These are phyloP conservation scores for Collariella sp. DNA, from an alignment of 495 filamentous ascomycete species.

Conservation along the genomic window DNA sequence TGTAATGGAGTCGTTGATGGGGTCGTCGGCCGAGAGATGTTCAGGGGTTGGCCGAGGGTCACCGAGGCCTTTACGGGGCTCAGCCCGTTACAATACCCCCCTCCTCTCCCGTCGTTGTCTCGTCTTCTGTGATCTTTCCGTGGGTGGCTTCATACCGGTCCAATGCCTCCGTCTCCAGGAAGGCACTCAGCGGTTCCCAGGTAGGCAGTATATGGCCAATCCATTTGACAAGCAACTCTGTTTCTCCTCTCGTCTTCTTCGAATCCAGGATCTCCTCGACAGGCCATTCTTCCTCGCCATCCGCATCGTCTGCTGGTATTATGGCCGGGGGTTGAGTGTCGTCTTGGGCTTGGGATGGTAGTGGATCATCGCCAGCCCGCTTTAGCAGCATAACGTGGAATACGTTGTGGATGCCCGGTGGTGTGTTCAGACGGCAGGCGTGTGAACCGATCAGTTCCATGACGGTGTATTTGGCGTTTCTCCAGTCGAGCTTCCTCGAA, in stretches of 20 bases:
- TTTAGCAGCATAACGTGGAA: not conserved
- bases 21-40: too few relatives aligned
- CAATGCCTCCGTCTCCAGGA: too few relatives aligned
- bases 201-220: too few relatives aligned
- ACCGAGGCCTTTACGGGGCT: not conserved
- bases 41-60: not conserved
- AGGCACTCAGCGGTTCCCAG: too few relatives aligned
- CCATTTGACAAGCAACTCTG: not conserved
- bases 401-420: not conserved
- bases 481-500: not conserved
- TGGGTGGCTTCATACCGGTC: too few relatives aligned
- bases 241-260: not conserved
- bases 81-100: not conserved
- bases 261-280: conserved; percentile 1
- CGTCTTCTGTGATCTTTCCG: not conserved
- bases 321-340: not conserved
- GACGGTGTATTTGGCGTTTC: not conserved
- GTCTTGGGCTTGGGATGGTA: not conserved
- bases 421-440: not conserved
- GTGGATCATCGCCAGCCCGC: not conserved
- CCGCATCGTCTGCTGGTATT: not conserved
- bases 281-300: not conserved
- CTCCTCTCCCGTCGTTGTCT: not conserved
- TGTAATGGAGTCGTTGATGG: too few relatives aligned
- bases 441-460: not conserved